Percentiles rank a stretch among this genome's conserved stretches.
Conservation (phyloP, 1,284 basidiomycete species). For the Trichosporon coremiiforme region DNA sequence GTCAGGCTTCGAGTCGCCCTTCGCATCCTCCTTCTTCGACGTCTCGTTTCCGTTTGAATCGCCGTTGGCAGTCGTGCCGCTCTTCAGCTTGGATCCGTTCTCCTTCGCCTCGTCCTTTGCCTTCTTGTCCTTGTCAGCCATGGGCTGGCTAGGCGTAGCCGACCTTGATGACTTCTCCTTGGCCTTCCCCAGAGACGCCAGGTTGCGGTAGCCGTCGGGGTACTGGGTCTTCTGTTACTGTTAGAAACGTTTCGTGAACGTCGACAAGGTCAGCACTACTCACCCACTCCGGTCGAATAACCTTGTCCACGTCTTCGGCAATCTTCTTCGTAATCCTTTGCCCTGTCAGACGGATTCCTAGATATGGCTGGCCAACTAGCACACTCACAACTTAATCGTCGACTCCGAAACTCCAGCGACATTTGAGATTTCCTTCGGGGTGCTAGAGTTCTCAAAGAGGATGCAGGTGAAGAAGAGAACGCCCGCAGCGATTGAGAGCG, state of each 20-base stretch:
- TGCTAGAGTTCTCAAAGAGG: conserved; percentile 72
- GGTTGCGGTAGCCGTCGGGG: conserved; percentile 5
- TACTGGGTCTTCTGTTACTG: not conserved
- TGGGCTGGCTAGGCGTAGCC: conserved; percentile 5
- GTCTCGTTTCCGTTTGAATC: conserved; percentile 10
- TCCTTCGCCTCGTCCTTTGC: conserved; percentile 9
- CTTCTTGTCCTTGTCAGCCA: conserved; percentile 26
- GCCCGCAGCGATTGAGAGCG: conserved; percentile 93
- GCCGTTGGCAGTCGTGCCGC: not conserved
- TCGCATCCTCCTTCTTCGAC: not conserved
- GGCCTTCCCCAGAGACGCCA: conserved; percentile 24
- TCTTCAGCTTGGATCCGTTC: conserved; percentile 12
- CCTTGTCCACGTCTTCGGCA: conserved; percentile 42
- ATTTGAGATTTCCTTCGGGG: conserved; percentile 81
- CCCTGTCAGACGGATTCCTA: conserved; percentile 21
- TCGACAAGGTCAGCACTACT: conserved; percentile 23
- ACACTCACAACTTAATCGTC: conserved; percentile 75
- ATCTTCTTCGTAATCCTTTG: conserved; percentile 55
- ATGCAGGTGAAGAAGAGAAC: conserved; percentile 91
- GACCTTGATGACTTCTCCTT: conserved; percentile 21
- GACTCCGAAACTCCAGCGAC: conserved; percentile 98
- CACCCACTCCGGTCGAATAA: conserved; percentile 54
- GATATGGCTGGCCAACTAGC: not conserved
- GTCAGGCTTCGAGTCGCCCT: not conserved
- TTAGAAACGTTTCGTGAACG: not conserved